These are phyloP conservation scores for Ceratocystis diversiconidia DNA, from an alignment of 2,329 filamentous ascomycete genomes.

Conservation along the genomic window DNA sequence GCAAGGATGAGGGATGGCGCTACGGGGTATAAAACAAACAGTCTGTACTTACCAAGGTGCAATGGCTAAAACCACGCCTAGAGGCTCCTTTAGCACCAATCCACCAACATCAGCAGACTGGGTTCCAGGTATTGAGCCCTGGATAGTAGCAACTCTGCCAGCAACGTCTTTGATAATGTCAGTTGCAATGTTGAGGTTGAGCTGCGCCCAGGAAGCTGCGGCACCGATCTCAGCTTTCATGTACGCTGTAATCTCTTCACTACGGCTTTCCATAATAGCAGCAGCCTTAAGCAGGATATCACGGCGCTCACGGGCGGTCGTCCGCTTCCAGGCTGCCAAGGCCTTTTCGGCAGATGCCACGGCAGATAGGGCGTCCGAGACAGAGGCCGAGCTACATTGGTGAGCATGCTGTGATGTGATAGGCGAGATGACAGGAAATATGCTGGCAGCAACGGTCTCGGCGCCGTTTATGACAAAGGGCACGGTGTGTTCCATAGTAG, in stretches of 20 bases:
- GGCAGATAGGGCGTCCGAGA: conserved; percentile 40
- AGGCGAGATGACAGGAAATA: conserved; percentile 45
- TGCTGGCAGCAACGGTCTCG: conserved; percentile 32
- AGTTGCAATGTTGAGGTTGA: conserved; percentile 28
- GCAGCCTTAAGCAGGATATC: conserved; percentile 58
- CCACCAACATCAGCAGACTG: conserved; percentile 30
- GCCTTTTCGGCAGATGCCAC: conserved; percentile 46
- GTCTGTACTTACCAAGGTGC: conserved; percentile 53
- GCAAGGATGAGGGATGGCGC: neutral
- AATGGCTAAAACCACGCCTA: conserved; percentile 64
- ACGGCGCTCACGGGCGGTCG: conserved; percentile 45
- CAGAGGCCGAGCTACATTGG: conserved; percentile 42
- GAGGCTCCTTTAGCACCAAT: conserved; percentile 60
- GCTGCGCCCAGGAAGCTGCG: conserved; percentile 27
- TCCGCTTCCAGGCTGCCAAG: conserved; percentile 53
- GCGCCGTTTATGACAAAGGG: conserved; percentile 32
- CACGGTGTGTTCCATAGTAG: conserved; percentile 20
- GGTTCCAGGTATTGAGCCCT: conserved; percentile 28
- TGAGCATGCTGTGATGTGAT: conserved; percentile 37
- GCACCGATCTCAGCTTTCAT: conserved; percentile 39
- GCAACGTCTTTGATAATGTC: conserved; percentile 32
- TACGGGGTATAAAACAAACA: no score
- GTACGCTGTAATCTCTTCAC: conserved; percentile 45
- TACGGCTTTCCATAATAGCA: conserved; percentile 44
- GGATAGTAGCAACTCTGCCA: conserved; percentile 28